phyloP scores from a whole-genome alignment of 345 rosid species.

The Linum lewisii region DNA sequence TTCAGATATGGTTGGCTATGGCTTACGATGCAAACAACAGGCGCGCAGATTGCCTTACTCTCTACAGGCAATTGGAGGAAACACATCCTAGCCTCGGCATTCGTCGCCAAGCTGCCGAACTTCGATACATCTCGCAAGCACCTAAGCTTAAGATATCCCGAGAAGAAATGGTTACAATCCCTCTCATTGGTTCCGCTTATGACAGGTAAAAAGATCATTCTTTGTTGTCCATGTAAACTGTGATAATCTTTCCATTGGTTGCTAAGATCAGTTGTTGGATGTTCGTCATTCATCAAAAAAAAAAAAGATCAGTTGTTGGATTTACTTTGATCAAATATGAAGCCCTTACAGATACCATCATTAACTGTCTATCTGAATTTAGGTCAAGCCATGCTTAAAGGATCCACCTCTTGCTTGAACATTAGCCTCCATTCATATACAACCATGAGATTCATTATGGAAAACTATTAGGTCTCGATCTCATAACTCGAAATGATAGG shows the following conservation, averaged over 20 bases:
- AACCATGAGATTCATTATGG: no score
- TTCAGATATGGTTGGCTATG: conserved; percentile 98
- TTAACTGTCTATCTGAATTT: no score
- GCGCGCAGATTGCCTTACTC: conserved; percentile 75
- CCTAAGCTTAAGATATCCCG: conserved; percentile 87
- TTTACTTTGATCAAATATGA: no score
- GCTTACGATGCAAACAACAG: conserved; percentile 95
- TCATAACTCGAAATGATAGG: no score
- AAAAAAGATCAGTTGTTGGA: no score
- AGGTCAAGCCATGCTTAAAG: no score
- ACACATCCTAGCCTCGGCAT: conserved; percentile 70
- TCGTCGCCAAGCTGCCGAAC: conserved; percentile 89
- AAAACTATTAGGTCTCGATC: no score
- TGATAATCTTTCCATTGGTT: not conserved
- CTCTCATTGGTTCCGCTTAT: conserved; percentile 64
- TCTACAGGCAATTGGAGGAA: conserved; percentile 77
- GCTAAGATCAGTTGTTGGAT: not conserved
- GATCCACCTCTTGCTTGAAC: no score
- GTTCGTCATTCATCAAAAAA: no score
- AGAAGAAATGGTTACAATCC: conserved; percentile 90
- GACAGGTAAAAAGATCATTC: conserved; percentile 43
- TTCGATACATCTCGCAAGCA: conserved; percentile 83
- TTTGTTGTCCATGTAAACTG: not conserved
- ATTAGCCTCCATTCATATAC: no score
- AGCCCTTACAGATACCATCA: no score